Base-by-base conservation (phyloP, 2,329 filamentous ascomycete species). In the Cladosporium velox region DNA sequence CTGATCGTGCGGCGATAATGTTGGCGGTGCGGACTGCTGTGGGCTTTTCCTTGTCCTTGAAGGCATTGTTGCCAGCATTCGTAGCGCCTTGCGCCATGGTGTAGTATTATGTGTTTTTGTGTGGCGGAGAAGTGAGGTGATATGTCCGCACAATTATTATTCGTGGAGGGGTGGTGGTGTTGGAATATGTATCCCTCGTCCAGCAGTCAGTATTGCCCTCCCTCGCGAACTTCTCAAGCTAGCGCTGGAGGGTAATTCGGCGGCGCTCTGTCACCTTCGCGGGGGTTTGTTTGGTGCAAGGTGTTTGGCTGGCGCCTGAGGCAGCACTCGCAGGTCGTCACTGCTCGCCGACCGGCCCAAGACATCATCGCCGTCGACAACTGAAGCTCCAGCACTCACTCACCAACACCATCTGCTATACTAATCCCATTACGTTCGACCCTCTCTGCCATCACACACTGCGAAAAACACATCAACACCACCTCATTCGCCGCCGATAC, bases 41-140 rank as follows among this genome's bases (percentile, higher is more conserved):
- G 73, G 95, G 95, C 92, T 99, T 99, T 85, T 97, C 95, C 88
- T 97, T 99, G 79, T 89, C 87, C 85, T 88, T 90, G 84, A 91
- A 91, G 70, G 88, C 84, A 78, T 83, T 85, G 82, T 89, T 90
- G 78, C 82, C 83, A 73, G 82, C 81, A 76, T 81, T 82, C 70
- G 77, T 77, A 70, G 81, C 77, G 66, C 76, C 77, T 72, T 81
- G 77, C 67, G 76, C 75, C 75, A 78, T 77, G 67, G 52, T 72
- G 63, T 44, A 18, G 11, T 4, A 54, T 41, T 49, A 35, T 61
- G 58, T 52, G 35, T 12, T 55, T 55, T 59, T n/a, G 55, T 52
- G 24, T 35, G 57, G 55, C 55, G 18, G 62, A 52, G 28, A 14
- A 58, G 47, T n/a, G 52, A 58, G 38, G 28, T 64, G 15, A n/a